Percentiles rank a stretch among this genome's conserved stretches.
Conservation (phyloP, 305 asterid genomes). For the Fraxinus angustifolia region DNA sequence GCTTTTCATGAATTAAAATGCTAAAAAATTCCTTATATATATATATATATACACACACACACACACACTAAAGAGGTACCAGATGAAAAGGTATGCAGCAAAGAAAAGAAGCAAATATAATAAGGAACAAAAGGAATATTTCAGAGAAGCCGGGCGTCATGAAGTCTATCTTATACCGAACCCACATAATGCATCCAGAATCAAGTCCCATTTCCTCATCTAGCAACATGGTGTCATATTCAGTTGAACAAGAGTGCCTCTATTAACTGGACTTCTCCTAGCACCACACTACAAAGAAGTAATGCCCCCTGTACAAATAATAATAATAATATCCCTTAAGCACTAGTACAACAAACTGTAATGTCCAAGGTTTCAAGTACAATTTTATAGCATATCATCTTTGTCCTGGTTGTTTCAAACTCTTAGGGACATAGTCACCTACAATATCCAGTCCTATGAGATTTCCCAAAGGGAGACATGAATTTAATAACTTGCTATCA, state of each 20-base stretch:
- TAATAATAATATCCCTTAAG: not conserved
- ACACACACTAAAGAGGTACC: not conserved
- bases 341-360: not conserved
- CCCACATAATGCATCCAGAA: not conserved
- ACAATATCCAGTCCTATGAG: not conserved
- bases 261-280: not conserved
- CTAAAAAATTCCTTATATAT: not conserved
- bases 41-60: no score
- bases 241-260: not conserved
- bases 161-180: not conserved
- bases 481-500: not conserved
- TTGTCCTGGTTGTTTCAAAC: not conserved
- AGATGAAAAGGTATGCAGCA: not conserved
- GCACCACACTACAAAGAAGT: not conserved
- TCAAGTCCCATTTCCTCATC: not conserved
- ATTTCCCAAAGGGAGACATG: not conserved
- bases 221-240: not conserved
- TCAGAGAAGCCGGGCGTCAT: not conserved
- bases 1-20: not conserved
- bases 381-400: not conserved
- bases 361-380: not conserved
- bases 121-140: not conserved
- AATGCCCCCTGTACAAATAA: not conserved
- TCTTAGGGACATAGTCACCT: not conserved
- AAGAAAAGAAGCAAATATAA: not conserved